These are phyloP conservation scores for Sclerotinia minor DNA, from an alignment of 2,329 filamentous ascomycete species.

Conservation along the genomic window DNA sequence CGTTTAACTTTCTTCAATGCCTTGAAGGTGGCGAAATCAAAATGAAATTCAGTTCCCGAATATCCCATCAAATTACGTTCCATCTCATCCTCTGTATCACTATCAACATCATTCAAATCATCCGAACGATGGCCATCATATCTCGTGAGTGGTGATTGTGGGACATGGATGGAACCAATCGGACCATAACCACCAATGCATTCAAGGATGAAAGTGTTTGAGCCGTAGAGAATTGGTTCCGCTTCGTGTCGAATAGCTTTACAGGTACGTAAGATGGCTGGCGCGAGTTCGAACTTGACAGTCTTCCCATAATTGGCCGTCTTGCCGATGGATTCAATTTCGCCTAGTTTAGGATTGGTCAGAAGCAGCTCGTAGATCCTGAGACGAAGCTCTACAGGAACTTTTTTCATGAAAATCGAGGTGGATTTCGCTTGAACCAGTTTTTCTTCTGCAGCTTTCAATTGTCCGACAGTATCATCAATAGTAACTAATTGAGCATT, in stretches of 20 bases:
- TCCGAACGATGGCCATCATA: neutral
- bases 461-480: neutral
- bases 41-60: conserved; percentile 4
- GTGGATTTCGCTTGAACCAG: conserved; percentile 3
- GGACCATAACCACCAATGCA: conserved; percentile 24
- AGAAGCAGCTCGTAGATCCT: conserved; percentile 24
- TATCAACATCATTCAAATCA: neutral
- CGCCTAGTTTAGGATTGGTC: conserved; percentile 21
- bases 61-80: neutral
- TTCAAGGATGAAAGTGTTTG: conserved; percentile 25
- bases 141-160: conserved; percentile 25
- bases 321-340: conserved; percentile 12
- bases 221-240: conserved; percentile 22
- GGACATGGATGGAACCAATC: neutral
- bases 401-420: conserved; percentile 20
- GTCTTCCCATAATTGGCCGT: neutral
- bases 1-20: conserved; percentile 15
- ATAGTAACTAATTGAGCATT: neutral
- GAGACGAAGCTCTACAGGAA: conserved; percentile 23
- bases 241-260: conserved; percentile 24
- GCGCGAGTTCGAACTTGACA: conserved; percentile 17
- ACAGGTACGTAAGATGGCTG: conserved; percentile 20
- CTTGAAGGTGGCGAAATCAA: conserved; percentile 6
- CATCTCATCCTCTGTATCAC: conserved; percentile 5
- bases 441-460: conserved; percentile 3